Evolutionary conservation across 1,139 yeast genomes (phyloP), one percentile per base, ranked within the genome.

Genomic region (Debaryomycetaceae sp.): DNA sequence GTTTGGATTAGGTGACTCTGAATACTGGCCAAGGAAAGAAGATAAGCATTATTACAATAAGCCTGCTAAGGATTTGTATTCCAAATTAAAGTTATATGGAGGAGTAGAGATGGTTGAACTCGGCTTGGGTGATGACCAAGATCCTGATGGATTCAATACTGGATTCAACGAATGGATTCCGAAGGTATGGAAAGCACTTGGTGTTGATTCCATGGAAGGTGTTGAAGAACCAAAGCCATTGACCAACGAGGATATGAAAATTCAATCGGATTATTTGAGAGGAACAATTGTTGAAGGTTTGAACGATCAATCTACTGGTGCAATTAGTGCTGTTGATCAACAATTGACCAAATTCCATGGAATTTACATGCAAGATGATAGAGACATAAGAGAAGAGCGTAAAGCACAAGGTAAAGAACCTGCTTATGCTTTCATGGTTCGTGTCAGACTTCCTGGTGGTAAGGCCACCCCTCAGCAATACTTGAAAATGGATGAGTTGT

Each of bases 331-430:
- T n/a, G 81, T 80, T 48, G 97, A 90, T 66, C 96, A 90, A 70
- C 97, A 90, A 69, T 71, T 93, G 65, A 90, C 97, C 54, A 93
- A 93, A 68, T 93, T 93, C 80, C 98, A 93, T 65, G 99, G 99
- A 69, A 90, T 91, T 54, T 93, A 93, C 66, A 90, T 91, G 96
- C 99, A 93, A 74, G 98, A 93, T 66, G 98, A 93, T 64, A 88
- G 99, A 71, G 99, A 93, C 68, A 75, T 93, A 47, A 82, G 98
- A 65, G 98, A 91, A 48, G 87, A 87, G 55, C 84, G 98, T 62
- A 91, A 90, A 70, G 80, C 88, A 41, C 87, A 87, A 63, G 98
- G 98, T 40, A 66, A 87, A 53, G 99, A 93, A 68, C 98, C 99
- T 23, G 96, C 96, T 41, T 93, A 88, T 64, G 79, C 95, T 20